Conservation (phyloP, 2,329 filamentous ascomycete genomes). For the Pseudogymnoascus sp. region DNA sequence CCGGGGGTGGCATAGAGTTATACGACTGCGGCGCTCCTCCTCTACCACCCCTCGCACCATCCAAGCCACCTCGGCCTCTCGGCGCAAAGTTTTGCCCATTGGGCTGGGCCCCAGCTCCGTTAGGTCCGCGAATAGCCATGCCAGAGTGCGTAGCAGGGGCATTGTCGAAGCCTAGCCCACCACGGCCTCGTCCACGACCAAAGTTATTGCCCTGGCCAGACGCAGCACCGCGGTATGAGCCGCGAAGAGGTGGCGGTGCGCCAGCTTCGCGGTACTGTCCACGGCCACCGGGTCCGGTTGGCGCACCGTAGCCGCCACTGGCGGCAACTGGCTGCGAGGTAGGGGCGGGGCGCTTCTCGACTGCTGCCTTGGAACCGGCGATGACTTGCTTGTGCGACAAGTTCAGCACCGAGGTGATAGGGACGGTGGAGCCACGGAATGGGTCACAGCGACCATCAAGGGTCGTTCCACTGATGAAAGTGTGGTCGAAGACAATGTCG, state of each 20-base stretch:
- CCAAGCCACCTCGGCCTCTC: conserved; percentile 1
- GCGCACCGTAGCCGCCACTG: conserved; percentile 45
- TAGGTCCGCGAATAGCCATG: conserved; percentile 6
- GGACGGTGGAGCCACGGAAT: conserved; percentile 90
- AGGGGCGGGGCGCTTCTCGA: conserved; percentile 43
- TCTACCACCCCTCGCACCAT: neutral
- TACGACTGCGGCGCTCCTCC: conserved; percentile 31
- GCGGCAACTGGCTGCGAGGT: conserved; percentile 43
- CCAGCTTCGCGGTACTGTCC: conserved; percentile 53
- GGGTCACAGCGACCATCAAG: conserved; percentile 82
- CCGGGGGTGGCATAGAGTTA: conserved; percentile 52
- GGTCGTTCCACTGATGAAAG: conserved; percentile 95
- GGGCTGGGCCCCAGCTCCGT: neutral
- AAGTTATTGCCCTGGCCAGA: conserved; percentile 36
- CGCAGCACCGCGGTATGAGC: conserved; percentile 49
- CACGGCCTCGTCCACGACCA: conserved; percentile 32
- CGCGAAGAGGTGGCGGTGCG: conserved; percentile 45
- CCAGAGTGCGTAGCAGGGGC: conserved; percentile 9
- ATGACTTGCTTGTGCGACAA: conserved; percentile 74
- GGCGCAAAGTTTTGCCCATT: neutral
- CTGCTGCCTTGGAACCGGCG: conserved; percentile 50
- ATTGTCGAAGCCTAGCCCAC: conserved; percentile 24
- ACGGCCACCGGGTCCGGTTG: conserved; percentile 43
- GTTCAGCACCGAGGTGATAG: conserved; percentile 82
- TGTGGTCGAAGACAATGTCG: conserved; percentile 86